phyloP scores from a whole-genome alignment of 768 basidiomycete genomes.

The Hysterangium stoloniferum region DNA sequence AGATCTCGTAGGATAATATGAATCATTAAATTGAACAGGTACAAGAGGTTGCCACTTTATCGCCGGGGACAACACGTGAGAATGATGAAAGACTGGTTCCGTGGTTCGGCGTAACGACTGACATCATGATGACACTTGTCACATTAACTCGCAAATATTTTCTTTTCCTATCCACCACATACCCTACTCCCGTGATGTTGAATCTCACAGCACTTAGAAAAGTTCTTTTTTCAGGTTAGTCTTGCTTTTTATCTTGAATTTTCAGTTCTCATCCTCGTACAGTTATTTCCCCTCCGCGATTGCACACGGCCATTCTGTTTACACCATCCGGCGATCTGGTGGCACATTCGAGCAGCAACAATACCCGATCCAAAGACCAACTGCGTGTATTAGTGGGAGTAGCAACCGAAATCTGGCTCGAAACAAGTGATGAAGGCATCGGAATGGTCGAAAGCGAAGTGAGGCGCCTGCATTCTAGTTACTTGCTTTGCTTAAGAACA shows the following conservation, averaged over 20 bases:
- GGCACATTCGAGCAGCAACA: conserved; percentile 46
- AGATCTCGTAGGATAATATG: too few species aligned
- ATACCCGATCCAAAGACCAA: conserved; percentile 59
- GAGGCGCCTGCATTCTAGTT: neutral
- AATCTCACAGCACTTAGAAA: conserved; percentile 11
- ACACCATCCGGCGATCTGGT: conserved; percentile 71
- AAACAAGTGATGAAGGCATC: conserved; percentile 54
- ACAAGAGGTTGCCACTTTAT: too few species aligned
- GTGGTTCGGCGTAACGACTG: too few species aligned
- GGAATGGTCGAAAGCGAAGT: conserved; percentile 81
- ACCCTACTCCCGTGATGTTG: too few species aligned
- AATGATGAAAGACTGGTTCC: too few species aligned
- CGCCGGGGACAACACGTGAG: too few species aligned
- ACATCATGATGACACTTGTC: too few species aligned
- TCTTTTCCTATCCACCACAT: too few species aligned
- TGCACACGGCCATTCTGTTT: conserved; percentile 67
- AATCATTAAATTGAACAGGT: too few species aligned
- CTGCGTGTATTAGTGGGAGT: conserved; percentile 66
- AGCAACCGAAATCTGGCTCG: conserved; percentile 70
- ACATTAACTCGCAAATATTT: too few species aligned
- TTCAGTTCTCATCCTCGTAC: neutral
- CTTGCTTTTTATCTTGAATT: neutral
- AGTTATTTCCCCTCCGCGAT: conserved; percentile 45
- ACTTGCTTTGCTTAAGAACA: neutral
- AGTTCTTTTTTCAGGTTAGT: conserved; percentile 8